Base-by-base conservation (phyloP, 1,139 yeast species). In the Yamadazyma songkhlaensis region DNA sequence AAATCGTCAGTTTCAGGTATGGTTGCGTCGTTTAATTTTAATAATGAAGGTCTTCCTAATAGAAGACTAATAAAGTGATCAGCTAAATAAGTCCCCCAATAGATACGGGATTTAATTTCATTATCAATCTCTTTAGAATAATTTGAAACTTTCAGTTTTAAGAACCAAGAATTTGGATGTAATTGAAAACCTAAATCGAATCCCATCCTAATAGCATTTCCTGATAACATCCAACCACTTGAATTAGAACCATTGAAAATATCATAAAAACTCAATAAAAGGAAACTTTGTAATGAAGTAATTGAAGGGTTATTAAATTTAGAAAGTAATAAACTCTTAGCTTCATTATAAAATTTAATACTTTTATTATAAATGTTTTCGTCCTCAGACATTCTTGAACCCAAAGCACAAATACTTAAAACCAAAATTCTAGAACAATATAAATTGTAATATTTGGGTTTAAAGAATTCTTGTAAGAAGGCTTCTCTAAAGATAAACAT, bases 51-150 rank as follows among this genome's bases (percentile, higher is more conserved):
- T 34, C 85, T 56, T 2, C 86, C 85, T 36, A 79, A 54, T 36
- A 79, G 60, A 35, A 79, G 57, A 52, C 81, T 73, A 21, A 79
- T 75, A 47, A 79, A 77, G 49, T 79, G 83, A 50, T 80, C 86
- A 3, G 84, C 82, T 44, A 79, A 64, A 49, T 75, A 80, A 38
- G 81, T 72, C 2, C 86, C 85, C 86, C 86, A 80, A 51, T 77
- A 80, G 8, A 80, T 76, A 44, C 86, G 60, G 31, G 79, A 71
- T 44, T 83, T 62, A 40, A 80, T 79, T 30, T 73, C 77, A 10
- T 74, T 66, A 50, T 77, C 81, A 26, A 70, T 53, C 36, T 62
- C 66, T 31, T 47, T 47, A 24, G 41, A 37, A 36, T 47, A 48
- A 29, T 41, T 42, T 0, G 50, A 48, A 1, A 35, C 22, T 35